These are phyloP conservation scores for Fusarium mundagurra DNA, from an alignment of 2,329 filamentous ascomycete genomes.

Conservation along the genomic window DNA sequence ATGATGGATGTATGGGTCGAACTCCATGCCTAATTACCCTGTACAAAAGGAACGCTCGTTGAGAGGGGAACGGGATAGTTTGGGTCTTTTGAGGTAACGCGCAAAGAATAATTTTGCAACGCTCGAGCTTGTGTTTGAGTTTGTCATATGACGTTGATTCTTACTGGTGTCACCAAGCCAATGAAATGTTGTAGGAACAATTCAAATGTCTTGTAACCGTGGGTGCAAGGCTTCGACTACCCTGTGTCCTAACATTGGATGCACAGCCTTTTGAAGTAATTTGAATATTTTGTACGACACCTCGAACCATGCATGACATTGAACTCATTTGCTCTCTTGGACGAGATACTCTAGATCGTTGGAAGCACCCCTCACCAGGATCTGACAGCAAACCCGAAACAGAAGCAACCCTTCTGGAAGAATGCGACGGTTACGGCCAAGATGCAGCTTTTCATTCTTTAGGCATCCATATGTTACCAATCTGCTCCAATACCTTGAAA, in stretches of 20 bases:
- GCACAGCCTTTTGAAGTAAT: neutral
- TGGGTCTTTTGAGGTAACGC: neutral
- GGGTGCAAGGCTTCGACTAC: neutral
- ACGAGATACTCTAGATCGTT: constrained; percentile 1
- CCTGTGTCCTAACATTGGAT: neutral
- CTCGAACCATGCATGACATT: neutral
- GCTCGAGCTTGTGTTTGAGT: neutral
- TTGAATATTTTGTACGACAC: neutral
- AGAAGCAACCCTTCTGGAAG: neutral
- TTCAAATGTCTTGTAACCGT: neutral
- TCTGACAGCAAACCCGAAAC: neutral
- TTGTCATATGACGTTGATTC: neutral
- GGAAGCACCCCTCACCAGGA: neutral
- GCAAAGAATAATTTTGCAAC: neutral
- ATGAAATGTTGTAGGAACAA: neutral
- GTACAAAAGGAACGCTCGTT: neutral
- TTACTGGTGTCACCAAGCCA: neutral
- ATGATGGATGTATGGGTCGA: neutral
- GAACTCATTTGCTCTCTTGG: neutral
- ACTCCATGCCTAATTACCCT: neutral
- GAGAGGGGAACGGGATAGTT: neutral
- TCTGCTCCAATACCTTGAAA: neutral
- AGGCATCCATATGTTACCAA: neutral
- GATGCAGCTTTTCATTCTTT: neutral
- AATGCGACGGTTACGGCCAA: neutral